Base-by-base conservation (phyloP, 192 early-diverging fungal genomes). In the Podochytrium sp. region DNA sequence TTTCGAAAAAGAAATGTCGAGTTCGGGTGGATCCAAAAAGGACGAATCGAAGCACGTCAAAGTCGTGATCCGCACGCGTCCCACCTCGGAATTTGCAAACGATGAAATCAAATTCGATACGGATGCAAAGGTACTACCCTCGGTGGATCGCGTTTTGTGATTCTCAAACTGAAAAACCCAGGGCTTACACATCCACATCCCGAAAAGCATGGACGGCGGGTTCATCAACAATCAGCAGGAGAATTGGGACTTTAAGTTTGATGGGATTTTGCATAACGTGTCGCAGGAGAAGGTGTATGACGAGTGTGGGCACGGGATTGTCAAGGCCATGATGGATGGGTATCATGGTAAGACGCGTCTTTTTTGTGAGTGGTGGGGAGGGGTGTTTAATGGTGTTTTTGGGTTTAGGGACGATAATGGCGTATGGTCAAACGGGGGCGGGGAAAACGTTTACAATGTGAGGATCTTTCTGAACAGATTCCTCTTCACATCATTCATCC, bases 201-300 rank as follows among this genome's bases (percentile, higher is more conserved):
- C 86, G 23, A 90, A 89, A 65, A 78, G 79, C 30, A 75, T 38
- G 2, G 88, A 90, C 42, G 80, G 84, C 25, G 88, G 88, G 3
- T 89, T 76, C 76, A 90, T 90, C 78, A 90, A 90, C 67, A 90
- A 90, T 64, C 86, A 90, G 68, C 85, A 87, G 50, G 85, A 89
- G 61, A 76, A 90, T 53, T 90, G 88, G 88, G 85, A 87, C 58
- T 90, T 90, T 63, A 73, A 73, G 39, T 89, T 89, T 58, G 87
- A 90, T 75, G 84, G 74, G 34, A 77, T 89, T 25, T 55, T 89
- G 37, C 88, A 90, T 75, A 90, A 89, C 76, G 81, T 81, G 27
- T 82, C 81, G 2, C 87, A 90, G 56, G 88, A 90, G 50, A 74
- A 80, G 18, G 79, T 90, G 16, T 90, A 85, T 66, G 88, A 90